Evolutionary conservation across 1,284 basidiomycete genomes (phyloP), one percentile per base, ranked within the genome.

Genomic region (Melampsora larici-populina): DNA sequence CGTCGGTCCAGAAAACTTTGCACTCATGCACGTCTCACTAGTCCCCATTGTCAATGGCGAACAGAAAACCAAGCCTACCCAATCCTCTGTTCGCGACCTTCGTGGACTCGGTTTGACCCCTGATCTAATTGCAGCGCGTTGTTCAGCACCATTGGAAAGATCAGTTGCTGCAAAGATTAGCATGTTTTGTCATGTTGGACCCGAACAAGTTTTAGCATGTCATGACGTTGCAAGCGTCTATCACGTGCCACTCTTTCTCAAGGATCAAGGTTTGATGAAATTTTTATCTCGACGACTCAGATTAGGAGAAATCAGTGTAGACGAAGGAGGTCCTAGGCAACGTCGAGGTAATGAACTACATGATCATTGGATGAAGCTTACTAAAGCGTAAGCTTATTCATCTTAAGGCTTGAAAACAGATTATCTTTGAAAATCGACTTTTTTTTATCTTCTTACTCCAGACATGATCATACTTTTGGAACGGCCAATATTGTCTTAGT

Each of bases 11-110:
- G 92, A 95, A 79, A 98, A 99, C 86, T 99, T 99, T 85, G 96
- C 96, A 0, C 89, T 98, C 72, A 92, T 99, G 80, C 96, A 98
- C 82, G 96, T 99, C 78, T 95, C 93, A n/a, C 89, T 99, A 51
- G 94, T 99, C 8, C 96, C 96, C 21, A 92, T 97, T 81, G 93
- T 99, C 86, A 93, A 97, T 78, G 96, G 97, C 75, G 96, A 99
- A 84, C 96, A 98, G 83, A 99, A 99, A 86, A 99, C 96, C 9
- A 99, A 99, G 85, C 96, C 96, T 2, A 99, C 96, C 0, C 96
- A 99, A 84, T 97, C 96, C 21, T 96, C 94, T 58, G 91, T 99
- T 24, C 92, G 97, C 81, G 95, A 95, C 79, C 86, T 99, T 48
- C 89, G 97, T 72, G 96, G 97, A 17, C 88, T 98, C 13, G 96